phyloP scores from a whole-genome alignment of 371 early-diverging fungal species.

The Rhizopus delemar region DNA sequence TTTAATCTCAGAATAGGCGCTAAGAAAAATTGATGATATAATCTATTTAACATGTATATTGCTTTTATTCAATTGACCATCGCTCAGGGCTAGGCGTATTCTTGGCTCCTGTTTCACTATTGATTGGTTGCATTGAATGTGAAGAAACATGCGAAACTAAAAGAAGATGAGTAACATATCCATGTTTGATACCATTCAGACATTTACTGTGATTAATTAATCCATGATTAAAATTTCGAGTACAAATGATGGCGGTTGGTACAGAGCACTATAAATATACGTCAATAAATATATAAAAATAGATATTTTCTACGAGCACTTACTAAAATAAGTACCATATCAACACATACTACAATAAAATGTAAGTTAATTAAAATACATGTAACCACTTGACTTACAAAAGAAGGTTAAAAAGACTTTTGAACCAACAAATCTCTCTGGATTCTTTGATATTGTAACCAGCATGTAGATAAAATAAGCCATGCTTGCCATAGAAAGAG shows the following conservation, averaged over 20 bases:
- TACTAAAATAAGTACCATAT: conserved; percentile 36
- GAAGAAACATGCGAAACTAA: conserved; percentile 33
- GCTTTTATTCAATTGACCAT: conserved; percentile 30
- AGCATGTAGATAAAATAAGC: conserved; percentile 78
- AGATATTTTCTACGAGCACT: neutral
- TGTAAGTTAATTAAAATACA: neutral
- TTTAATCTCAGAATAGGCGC: no score
- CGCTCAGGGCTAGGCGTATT: conserved; percentile 12
- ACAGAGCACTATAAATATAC: conserved; percentile 20
- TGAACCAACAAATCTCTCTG: conserved; percentile 56
- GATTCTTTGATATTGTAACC: conserved; percentile 62
- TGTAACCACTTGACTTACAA: conserved; percentile 21
- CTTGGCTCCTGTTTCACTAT: conserved; percentile 3
- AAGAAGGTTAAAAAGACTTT: conserved; percentile 75
- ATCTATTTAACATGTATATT: no score
- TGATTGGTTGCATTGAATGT: conserved; percentile 29
- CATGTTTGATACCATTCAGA: neutral
- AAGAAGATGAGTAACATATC: neutral
- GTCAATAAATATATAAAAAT: neutral
- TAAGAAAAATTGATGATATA: no score
- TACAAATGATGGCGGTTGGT: conserved; percentile 29
- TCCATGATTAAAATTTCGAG: conserved; percentile 32
- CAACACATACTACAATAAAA: conserved; percentile 28
- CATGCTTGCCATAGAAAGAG: conserved; percentile 56
- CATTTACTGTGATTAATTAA: conserved; percentile 35